A percentile compares a stretch with the other conserved stretches of the same genome.
Evolutionary conservation across 345 rosid genomes (phyloP).

Genomic region (Citrus glauca): DNA sequence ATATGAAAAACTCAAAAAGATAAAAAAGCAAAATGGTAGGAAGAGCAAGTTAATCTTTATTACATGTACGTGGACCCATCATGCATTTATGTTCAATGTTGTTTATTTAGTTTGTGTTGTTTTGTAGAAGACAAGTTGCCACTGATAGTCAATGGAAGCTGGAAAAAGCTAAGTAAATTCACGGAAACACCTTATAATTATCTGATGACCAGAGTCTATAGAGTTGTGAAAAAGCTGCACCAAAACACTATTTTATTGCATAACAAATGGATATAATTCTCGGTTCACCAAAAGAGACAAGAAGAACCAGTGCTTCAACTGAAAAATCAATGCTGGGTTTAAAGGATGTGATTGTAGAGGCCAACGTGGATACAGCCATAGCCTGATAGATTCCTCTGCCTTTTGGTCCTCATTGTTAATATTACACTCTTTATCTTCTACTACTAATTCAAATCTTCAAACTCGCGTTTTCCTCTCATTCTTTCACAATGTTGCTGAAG

Average conservation of each 20-base stretch:
- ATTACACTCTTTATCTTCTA: not conserved
- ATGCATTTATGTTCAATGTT: not conserved
- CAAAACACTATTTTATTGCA: not conserved
- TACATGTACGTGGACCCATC: not conserved
- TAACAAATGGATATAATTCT: not conserved
- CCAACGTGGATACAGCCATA: constrained; percentile 9
- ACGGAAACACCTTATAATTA: not conserved
- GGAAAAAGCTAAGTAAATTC: not conserved
- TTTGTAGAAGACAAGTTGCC: not conserved
- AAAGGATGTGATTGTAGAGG: not conserved
- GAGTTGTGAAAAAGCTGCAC: not conserved
- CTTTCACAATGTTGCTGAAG: constrained; percentile 20
- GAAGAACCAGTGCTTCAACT: not conserved
- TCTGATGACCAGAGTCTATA: not conserved
- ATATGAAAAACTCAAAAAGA: not conserved
- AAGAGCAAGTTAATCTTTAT: not conserved
- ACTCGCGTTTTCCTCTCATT: not conserved
- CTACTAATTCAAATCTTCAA: not conserved
- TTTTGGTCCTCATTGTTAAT: not conserved
- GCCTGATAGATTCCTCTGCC: constrained; percentile 18
- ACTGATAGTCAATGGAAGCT: constrained; percentile 9
- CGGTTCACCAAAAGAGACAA: not conserved
- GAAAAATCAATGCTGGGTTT: constrained; percentile 12
- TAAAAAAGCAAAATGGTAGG: too few species aligned
- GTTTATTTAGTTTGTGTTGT: not conserved